These are phyloP conservation scores for Buddleja alternifolia DNA, from an alignment of 257 asterid species.

Conservation along the genomic window DNA sequence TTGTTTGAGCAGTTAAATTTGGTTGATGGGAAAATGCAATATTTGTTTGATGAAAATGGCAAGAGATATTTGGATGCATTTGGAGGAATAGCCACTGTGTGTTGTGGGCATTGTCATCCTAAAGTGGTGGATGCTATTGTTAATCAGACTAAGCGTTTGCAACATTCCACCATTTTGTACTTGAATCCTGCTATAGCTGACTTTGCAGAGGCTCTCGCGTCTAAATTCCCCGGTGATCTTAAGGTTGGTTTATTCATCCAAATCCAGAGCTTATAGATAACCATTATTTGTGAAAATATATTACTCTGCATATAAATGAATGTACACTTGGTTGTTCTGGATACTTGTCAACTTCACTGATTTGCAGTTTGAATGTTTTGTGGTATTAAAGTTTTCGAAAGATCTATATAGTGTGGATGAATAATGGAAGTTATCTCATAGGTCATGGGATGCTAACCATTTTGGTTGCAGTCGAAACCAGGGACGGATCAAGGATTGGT, in stretches of 20 bases:
- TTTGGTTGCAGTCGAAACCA: too few species aligned
- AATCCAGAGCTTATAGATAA: background rate
- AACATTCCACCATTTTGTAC: conserved; percentile 83
- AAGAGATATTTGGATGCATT: conserved; percentile 86
- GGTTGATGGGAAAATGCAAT: conserved; percentile 98
- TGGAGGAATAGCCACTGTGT: conserved; percentile 95
- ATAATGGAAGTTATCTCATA: too few species aligned
- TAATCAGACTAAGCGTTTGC: conserved; percentile 73
- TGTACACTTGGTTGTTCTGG: background rate
- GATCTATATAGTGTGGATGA: too few species aligned
- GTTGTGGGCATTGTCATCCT: conserved; percentile 94
- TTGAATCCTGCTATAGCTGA: conserved; percentile 83
- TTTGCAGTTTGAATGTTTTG: background rate
- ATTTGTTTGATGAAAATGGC: conserved; percentile 77
- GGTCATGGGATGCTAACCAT: too few species aligned
- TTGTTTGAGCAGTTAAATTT: conserved; percentile 55
- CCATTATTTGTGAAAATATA: background rate
- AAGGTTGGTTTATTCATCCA: conserved; percentile 65
- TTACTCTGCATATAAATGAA: background rate
- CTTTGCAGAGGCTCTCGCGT: conserved; percentile 23
- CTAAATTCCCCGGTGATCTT: conserved; percentile 65
- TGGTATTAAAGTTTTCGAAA: background rate
- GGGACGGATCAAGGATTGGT: too few species aligned
- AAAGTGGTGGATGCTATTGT: conserved; percentile 84
- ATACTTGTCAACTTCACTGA: background rate